Evolutionary conservation across 345 rosid species (phyloP).

Genomic region (rapeseed (Brassica napus)): Da-Ae NC_063444.1:34190001-34190500

Average conservation of each 20-base stretch:
- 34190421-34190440: not conserved
- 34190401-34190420: slow-evolving; percentile 77
- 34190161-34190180: slow-evolving; percentile 55
- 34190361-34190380: slow-evolving; percentile 68
- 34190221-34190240: not conserved
- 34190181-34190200: slow-evolving; percentile 66
- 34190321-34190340: slow-evolving; percentile 14
- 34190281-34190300: slow-evolving; percentile 20
- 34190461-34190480: not conserved
- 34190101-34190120: slow-evolving; percentile 21
- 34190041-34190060: slow-evolving; percentile 2
- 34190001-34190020: slow-evolving; percentile 55
- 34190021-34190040: slow-evolving; percentile 10
- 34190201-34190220: slow-evolving; percentile 44
- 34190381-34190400: slow-evolving; percentile 82
- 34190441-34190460: not conserved
- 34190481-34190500: not conserved
- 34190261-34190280: not conserved
- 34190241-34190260: too few relatives aligned
- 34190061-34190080: not conserved
- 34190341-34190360: slow-evolving; percentile 50
- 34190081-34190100: not conserved
- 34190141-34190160: slow-evolving; percentile 42
- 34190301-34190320: slow-evolving; percentile 11
- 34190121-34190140: slow-evolving; percentile 23